These are phyloP conservation scores for Selaginella tamariscina DNA, from an alignment of 75 land plant genomes.

Conservation along the genomic window DNA sequence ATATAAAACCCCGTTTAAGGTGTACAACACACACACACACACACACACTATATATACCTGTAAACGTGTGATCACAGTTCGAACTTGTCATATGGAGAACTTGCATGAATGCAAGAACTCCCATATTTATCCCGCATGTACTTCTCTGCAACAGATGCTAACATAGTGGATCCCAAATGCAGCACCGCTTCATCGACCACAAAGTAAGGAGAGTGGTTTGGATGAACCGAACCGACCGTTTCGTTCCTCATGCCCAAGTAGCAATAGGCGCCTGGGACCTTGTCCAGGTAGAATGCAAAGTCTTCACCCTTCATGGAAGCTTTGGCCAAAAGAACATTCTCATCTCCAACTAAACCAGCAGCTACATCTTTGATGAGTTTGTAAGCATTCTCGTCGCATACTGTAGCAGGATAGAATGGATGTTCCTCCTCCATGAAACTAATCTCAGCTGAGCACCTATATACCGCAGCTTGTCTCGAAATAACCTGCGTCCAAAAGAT, in stretches of 20 bases:
- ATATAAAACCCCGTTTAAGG: too few species aligned
- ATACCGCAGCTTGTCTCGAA: neutral
- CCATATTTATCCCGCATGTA: too few species aligned
- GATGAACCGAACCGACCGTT: neutral
- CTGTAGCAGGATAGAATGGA: slow-evolving; percentile 2
- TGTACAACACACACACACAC: too few species aligned
- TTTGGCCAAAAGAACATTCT: neutral
- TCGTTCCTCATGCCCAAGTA: slow-evolving; percentile 9
- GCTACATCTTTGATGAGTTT: neutral
- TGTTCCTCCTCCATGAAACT: slow-evolving; percentile 7
- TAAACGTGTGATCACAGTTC: too few species aligned
- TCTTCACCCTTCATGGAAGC: slow-evolving; percentile 7
- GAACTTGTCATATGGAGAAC: too few species aligned
- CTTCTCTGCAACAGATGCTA: slow-evolving; percentile 1
- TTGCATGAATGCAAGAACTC: too few species aligned
- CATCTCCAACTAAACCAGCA: neutral
- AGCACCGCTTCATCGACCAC: neutral
- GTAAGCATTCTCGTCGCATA: neutral
- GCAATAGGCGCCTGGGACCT: neutral
- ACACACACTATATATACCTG: neutral
- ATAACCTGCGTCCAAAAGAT: neutral
- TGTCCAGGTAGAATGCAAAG: slow-evolving; percentile 4
- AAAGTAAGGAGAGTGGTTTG: slow-evolving; percentile 1
- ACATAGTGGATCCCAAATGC: neutral
- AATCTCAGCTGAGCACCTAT: neutral